Base-by-base conservation (phyloP, 139 green algal genomes). In the Coccomyxa sp. region DNA sequence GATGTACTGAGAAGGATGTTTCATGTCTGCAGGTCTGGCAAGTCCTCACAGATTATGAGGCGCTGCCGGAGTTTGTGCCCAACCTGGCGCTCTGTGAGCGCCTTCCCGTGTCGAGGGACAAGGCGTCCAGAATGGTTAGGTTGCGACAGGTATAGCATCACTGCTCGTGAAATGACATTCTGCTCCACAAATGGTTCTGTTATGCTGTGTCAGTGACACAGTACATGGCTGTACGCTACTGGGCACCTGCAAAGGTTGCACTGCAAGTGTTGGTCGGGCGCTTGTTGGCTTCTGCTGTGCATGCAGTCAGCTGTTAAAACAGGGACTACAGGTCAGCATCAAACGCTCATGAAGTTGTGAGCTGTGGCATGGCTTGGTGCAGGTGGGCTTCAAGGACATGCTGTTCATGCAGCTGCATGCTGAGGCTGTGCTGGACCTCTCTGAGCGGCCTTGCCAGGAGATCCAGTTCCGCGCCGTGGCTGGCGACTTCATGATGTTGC, bases 371-470 rank as follows among this genome's bases (percentile, higher is more conserved):
- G n/a, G n/a, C n/a, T 33, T 70, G 9, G 14, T 73, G 73, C 84
- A 90, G 82, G 86, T 93, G 18, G 89, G 82, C 22, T 86, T 84
- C 81, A 92, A 92, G 76, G 68, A 78, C 40, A 86, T 92, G 81
- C 64, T 80, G 55, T 91, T 91, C 81, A 89, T 93, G 82, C 74
- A 79, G 38, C 74, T 93, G 71, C 84, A 90, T 55, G 88, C 79
- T 0, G 89, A 92, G 81, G 81, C 77, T 27, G 77, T 87, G 0
- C 74, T 93, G 71, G 88, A 92, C 71, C 68, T 93, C 8, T 77
- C 91, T 31, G 89, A 92, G 68, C 87, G 77, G 16, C 44, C 78
- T 31, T 37, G 75, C 12, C 22, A 75, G 41, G 86, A 93, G 68
- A 81, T 92, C 50, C 89, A 93, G 79, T 93, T 93, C 79, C 39